Conservation (phyloP, 2,329 filamentous ascomycete genomes). For the Sporothrix phasma region DNA sequence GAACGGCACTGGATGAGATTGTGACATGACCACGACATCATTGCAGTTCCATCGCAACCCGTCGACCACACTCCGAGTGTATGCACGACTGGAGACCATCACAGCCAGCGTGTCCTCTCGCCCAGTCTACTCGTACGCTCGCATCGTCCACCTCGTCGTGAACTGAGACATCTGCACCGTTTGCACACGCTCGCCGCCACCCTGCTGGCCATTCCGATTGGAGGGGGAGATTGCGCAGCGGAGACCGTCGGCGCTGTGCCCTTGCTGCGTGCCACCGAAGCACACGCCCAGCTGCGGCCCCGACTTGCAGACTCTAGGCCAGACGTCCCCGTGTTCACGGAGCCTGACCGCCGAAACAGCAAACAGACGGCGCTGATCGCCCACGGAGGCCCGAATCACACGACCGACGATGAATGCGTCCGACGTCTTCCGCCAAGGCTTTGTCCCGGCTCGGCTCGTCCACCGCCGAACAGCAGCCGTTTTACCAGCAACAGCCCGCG, state of each 20-base stretch:
- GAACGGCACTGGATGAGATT: neutral
- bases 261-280: neutral
- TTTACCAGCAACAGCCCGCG: slow-evolving; percentile 21
- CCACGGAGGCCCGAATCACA: neutral
- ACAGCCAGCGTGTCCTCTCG: no score
- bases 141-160: neutral
- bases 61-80: neutral
- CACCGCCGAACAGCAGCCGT: slow-evolving; percentile 25
- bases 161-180: slow-evolving; percentile 8
- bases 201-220: neutral
- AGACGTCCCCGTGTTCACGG: neutral
- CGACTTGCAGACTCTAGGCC: neutral
- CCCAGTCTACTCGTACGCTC: neutral
- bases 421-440: slow-evolving; percentile 50
- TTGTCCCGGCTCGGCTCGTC: slow-evolving; percentile 36
- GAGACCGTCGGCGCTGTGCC: neutral
- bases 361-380: neutral
- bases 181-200: neutral
- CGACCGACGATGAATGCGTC: slow-evolving; percentile 45
- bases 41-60: no score
- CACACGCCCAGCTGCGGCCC: neutral
- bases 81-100: no score
- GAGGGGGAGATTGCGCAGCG: neutral
- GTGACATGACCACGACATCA: neutral
- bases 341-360: neutral